Evolutionary conservation across 2,329 filamentous ascomycete genomes (phyloP), one percentile per base, ranked within the genome.

Genomic region (Phyllosticta citribraziliensis): DNA sequence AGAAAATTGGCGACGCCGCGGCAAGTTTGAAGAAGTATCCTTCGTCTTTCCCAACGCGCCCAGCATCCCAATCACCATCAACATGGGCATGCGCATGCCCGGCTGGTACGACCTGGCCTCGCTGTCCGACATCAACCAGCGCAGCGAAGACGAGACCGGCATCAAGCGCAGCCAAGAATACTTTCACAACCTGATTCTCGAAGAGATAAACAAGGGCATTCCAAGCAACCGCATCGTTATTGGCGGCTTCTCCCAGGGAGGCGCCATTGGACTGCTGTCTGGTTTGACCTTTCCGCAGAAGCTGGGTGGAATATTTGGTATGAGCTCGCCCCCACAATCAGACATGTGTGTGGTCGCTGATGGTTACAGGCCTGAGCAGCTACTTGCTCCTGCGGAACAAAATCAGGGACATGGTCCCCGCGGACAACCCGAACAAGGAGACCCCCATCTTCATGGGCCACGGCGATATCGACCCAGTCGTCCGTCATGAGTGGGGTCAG

Each of bases 11-110:
- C 86, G 91, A 60, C 82, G 87, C 35, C 83, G 89, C 57, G 83
- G 85, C 73, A 87, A 87, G 70, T 90, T 97, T 65, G 84, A 91
- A 62, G 88, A 97, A 75, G 89, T 96, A 72, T 88, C 93, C 71
- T 97, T 97, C 74, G 84, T 99, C 70, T 87, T 99, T 74, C 94
- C 94, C 17, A 89, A 96, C 77, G 94, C 94, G 27, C 91, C 93
- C 5, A 77, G 75, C 47, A 94, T 96, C 59, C 91, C 91, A 33
- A 90, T 97, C 71, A 92, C 91, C n/a, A 79, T 86, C 68, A 91
- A 91, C 71, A 79, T 81, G 64, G 89, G 89, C 59, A 87, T 88
- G 82, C 72, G 74, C 25, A 95, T 96, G 90, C 89, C 91, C 1
- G 91, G 87, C 24, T 94, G 89, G 89, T 94, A 90, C 73, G 88